Evolutionary conservation across 2,329 filamentous ascomycete genomes (phyloP), one percentile per base, ranked within the genome.

Genomic region (Neofusicoccum sp.): DNA sequence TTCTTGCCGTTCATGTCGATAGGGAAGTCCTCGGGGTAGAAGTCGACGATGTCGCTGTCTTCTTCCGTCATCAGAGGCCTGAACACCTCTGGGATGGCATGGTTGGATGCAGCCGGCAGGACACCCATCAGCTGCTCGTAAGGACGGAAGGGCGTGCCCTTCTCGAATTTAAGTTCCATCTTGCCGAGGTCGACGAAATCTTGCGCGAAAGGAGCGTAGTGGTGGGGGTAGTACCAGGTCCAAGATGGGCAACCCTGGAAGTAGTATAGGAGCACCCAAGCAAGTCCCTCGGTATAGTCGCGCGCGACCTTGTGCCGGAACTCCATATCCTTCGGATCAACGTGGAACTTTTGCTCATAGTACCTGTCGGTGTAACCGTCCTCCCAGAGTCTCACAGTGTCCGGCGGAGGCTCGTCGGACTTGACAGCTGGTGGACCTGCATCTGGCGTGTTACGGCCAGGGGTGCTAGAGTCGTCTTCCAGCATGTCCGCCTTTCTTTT

Each of bases 51-150:
- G 49, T 92, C 87, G 69, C 92, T 97, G 47, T 96, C 86, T 12
- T 89, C 82, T 8, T 96, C 82, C 28, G 88, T 89, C 95, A 99
- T 99, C 16, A 99, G 82, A 60, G 88, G 83, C 70, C 96, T 92
- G 78, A 98, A 99, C 2, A 90, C 84, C 61, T 89, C 83, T 0
- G 95, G 95, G 48, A 99, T 87, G 14, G 93, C 90, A 73, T 97
- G 92, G 60, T 93, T 91, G 11, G 93, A 98, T 2, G 90, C 91
- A 4, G 95, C 93, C 14, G 95, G 95, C 70, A 99, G 83, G 54
- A 99, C 95, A 68, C 95, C 96, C 95, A 99, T 99, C 53, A 99
- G 81, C 75, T 99, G 95, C 76, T 99, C 95, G 71, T 96, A 99
- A 0, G 95, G 96, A 66, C 83, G 89, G 67, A 96, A 97, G 3